phyloP scores from a whole-genome alignment of 257 asterid genomes.

The Solanum appendiculatum region DNA sequence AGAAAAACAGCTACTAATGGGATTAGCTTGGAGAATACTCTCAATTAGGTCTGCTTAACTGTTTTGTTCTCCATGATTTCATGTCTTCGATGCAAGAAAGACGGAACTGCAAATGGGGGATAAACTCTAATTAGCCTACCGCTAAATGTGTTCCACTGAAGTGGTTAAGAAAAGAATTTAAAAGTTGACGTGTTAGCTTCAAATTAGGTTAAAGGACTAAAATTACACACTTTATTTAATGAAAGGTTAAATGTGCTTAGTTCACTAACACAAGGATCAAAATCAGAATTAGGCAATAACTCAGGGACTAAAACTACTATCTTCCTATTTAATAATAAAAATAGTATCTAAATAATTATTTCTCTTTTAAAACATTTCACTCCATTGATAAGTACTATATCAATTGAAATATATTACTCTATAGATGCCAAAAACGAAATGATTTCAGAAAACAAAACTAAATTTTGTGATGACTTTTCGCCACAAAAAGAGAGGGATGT shows the following conservation, averaged over 20 bases:
- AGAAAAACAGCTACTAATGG: not conserved
- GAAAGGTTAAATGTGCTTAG: not conserved
- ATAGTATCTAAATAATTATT: not conserved
- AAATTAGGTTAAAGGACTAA: not conserved
- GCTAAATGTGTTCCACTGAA: not conserved
- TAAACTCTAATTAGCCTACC: not conserved
- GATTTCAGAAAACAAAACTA: not conserved
- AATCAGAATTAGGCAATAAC: not conserved
- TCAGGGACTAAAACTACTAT: not conserved
- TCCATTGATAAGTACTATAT: not conserved
- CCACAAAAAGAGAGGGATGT: not conserved
- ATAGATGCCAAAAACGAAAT: not conserved
- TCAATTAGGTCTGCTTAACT: not conserved
- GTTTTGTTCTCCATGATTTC: not conserved
- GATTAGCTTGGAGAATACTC: not conserved
- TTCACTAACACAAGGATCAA: not conserved
- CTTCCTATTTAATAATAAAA: not conserved
- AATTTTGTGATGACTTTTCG: not conserved
- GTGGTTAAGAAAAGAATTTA: not conserved
- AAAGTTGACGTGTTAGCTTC: not conserved
- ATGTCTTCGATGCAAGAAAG: not conserved
- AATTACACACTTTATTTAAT: not conserved
- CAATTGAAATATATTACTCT: not conserved
- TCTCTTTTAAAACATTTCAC: not conserved
- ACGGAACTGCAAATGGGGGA: not conserved